Base-by-base conservation (phyloP, 2,329 filamentous ascomycete species). In the Dactylella cylindrospora region DNA sequence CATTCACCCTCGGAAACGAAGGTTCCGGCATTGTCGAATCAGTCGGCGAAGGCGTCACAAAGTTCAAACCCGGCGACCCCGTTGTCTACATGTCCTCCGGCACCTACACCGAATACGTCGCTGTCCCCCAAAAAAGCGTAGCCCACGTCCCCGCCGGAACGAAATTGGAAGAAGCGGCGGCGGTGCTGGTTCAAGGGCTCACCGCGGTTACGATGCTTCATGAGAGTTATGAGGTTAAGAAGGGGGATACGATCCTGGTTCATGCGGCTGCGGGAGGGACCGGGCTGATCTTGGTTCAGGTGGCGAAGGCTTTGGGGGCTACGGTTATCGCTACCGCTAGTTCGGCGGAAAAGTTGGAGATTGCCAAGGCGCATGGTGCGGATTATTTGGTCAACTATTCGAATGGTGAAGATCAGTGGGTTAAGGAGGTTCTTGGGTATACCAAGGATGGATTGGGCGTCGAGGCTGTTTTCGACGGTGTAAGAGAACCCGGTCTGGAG, bases 261-360 rank as follows among this genome's bases (percentile, higher is more conserved):
- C 88, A 93, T 68, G 90, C 90, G 0, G 90, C 90, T 0, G 89
- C 89, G 0, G 90, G 90, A 12, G 90, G 90, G 12, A 87, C 89
- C 0, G 88, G 87, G 0, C 75, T 85, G 35, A 80, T 87, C 73
- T 78, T 95, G 22, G 83, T 82, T 31, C 88, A 94, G 77, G 75
- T 95, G 32, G 39, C 47, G 2, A 80, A 79, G 66, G 76, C 79
- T 0, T 76, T 90, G 1, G 90, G 88, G 1, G 90, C 87, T 9
- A 82, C 81, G 67, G 82, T 85, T 17, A 93, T 96, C 69, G 90
- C 84, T 1, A 91, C 88, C 3, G 88, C 88, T 0, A 84, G 83
- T 40, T 85, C 84, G 28, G 72, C 76, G 4, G 86, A 85, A 72
- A 95, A 95, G 76, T 77, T 84, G 38, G 80, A 79, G 38, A 71